Base-by-base conservation (phyloP, 192 early-diverging fungal genomes). In the Linnemannia exigua region DNA sequence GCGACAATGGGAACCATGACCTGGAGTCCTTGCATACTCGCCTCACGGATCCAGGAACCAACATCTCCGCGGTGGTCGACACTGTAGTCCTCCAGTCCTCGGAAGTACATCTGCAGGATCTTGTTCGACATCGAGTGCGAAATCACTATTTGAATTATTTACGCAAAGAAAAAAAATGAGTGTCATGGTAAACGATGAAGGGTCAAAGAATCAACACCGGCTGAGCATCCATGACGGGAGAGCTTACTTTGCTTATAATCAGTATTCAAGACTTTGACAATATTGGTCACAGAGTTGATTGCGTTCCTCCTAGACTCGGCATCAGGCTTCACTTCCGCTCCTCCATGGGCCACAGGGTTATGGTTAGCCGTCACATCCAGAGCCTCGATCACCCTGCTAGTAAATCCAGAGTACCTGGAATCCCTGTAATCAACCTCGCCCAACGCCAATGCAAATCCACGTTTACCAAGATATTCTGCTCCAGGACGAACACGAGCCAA, bases 1-100 rank as follows among this genome's bases (percentile, higher is more conserved):
- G 84, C 81, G 2, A 92, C 77, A 8, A 84, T 58, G 6, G 89
- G 88, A 46, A 94, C 33, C 84, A 88, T 51, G n/a, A 74, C n/a
- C 47, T 79, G 75, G 76, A 96, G 84, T 81, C 92, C 87, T 38
- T 86, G 81, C 92, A 96, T 92, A 69, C 90, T 89, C 67, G 93
- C 91, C 78, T 96, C 90, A 25, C 98, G 95, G 19, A 97, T 91
- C 96, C 97, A 97, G 2, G 96, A 97, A 5, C 98, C 98, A 52
- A 99, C 95, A 88, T 99, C 98, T 28, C 98, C 98, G 41, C 98
- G 94, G 50, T 94, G 94, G 77, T 99, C 98, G 3, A 92, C 91
- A 63, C 93, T 94, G 73, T 97, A 97, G 85, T 99, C 98, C 31
- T 94, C 86, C 50, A 98, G 87, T 5, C 95, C 96, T 1, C 72